phyloP scores from a whole-genome alignment of 2,329 filamentous ascomycete species.

The Pyrenochaeta sp. region DNA sequence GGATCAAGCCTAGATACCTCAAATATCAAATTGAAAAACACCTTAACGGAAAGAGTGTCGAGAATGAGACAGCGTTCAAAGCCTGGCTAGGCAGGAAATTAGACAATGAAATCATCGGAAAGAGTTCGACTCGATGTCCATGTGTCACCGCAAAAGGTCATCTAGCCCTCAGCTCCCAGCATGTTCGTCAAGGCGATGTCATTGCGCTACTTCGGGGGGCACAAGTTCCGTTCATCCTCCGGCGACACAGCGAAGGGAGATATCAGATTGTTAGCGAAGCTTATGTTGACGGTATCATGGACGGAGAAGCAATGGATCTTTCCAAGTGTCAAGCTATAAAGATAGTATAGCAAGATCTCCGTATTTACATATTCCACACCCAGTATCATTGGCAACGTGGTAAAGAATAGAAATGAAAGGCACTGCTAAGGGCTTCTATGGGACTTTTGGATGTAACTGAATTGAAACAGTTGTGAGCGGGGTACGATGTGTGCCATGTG shows the following conservation, averaged over 20 bases:
- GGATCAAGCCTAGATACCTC: neutral
- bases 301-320: constrained; percentile 14
- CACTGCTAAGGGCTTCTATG: too few species aligned
- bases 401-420: too few species aligned
- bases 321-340: neutral
- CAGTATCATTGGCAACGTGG: too few species aligned
- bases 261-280: constrained; percentile 23
- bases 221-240: constrained; percentile 23
- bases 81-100: too few species aligned
- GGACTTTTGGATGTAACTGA: too few species aligned
- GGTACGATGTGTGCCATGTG: too few species aligned
- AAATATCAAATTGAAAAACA: neutral
- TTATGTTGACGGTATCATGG: constrained; percentile 30
- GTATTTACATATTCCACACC: too few species aligned
- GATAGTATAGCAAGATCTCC: neutral
- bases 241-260: neutral
- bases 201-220: constrained; percentile 21
- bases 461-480: too few species aligned
- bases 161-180: constrained; percentile 14
- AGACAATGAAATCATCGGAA: constrained; percentile 12
- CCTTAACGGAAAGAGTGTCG: neutral
- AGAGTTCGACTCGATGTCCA: constrained; percentile 10
- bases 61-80: neutral
- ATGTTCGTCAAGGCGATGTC: constrained; percentile 11
- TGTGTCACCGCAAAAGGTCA: constrained; percentile 21